A percentile compares a stretch with the other conserved stretches of the same genome.
Evolutionary conservation across 768 basidiomycete genomes (phyloP).

Genomic region (Hygrophorus russula): DNA sequence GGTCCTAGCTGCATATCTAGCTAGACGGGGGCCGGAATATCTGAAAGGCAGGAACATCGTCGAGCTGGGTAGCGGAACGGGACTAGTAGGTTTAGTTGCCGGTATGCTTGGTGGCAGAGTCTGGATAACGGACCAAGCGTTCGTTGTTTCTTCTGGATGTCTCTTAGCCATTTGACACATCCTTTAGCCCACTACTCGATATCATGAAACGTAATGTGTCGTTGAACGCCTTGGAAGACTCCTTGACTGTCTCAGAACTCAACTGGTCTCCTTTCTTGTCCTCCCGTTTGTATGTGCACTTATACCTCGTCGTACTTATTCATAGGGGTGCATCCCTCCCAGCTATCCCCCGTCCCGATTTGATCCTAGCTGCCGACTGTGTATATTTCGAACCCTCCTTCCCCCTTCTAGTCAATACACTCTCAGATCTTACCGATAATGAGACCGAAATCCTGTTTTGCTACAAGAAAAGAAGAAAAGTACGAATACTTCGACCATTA

Average conservation of each 20-base stretch:
- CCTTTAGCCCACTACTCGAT: slow-evolving; percentile 53
- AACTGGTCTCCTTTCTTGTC: slow-evolving; percentile 52
- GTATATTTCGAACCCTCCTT: slow-evolving; percentile 95
- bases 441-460: slow-evolving; percentile 74
- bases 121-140: slow-evolving; percentile 89
- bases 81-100: slow-evolving; percentile 82
- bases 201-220: slow-evolving; percentile 71
- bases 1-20: slow-evolving; percentile 73
- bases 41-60: slow-evolving; percentile 50
- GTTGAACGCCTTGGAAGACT: slow-evolving; percentile 47
- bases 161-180: slow-evolving; percentile 5
- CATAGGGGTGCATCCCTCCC: slow-evolving; percentile 59
- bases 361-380: slow-evolving; percentile 88
- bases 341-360: slow-evolving; percentile 37
- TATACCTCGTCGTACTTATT: too few relatives aligned
- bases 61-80: slow-evolving; percentile 88
- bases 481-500: slow-evolving; percentile 12
- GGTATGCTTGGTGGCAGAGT: slow-evolving; percentile 57
- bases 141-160: slow-evolving; percentile 24
- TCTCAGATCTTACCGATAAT: slow-evolving; percentile 47
- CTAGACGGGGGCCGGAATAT: slow-evolving; percentile 36
- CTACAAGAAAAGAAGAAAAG: slow-evolving; percentile 91
- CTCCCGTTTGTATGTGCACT: slow-evolving; percentile 1
- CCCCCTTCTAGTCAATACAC: slow-evolving; percentile 72
- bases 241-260: slow-evolving; percentile 55